phyloP scores from a whole-genome alignment of 1,139 yeast genomes.

The Debaryomyces subglobosus region DNA sequence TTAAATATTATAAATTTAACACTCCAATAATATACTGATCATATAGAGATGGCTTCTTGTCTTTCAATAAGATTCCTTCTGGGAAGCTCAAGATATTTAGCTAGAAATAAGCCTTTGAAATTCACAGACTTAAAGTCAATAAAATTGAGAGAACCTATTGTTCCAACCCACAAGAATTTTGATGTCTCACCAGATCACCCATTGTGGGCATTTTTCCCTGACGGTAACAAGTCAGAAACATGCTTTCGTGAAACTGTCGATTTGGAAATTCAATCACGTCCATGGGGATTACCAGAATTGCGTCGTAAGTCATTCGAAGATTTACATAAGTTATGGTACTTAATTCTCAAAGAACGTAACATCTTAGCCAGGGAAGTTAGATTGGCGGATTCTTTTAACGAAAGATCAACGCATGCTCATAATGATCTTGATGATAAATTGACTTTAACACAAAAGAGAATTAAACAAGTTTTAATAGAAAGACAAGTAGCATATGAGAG shows the following conservation, averaged over 20 bases:
- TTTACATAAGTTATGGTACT: constrained; percentile 88
- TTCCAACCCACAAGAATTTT: constrained; percentile 76
- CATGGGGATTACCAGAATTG: constrained; percentile 88
- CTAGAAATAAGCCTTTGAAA: constrained; percentile 32
- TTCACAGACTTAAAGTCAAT: constrained; percentile 32
- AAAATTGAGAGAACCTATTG: constrained; percentile 78
- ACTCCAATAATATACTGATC: not conserved
- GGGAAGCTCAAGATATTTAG: constrained; percentile 18
- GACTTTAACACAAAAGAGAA: constrained; percentile 52
- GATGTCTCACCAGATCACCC: constrained; percentile 86
- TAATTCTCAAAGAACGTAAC: constrained; percentile 82
- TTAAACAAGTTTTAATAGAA: constrained; percentile 86
- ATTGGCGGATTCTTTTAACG: constrained; percentile 35
- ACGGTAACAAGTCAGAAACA: constrained; percentile 47
- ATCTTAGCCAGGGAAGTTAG: constrained; percentile 74
- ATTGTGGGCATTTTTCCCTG: constrained; percentile 88
- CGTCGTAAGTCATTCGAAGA: constrained; percentile 92
- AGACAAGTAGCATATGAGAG: constrained; percentile 74
- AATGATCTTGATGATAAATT: constrained; percentile 40
- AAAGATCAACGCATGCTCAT: constrained; percentile 28
- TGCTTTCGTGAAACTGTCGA: constrained; percentile 64
- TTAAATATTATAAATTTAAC: not conserved
- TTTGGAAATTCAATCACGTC: constrained; percentile 60
- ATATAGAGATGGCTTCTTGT: constrained; percentile 1
- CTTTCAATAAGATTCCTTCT: constrained; percentile 22